phyloP scores from a whole-genome alignment of 257 asterid species.

The Solanum virginianum region DNA sequence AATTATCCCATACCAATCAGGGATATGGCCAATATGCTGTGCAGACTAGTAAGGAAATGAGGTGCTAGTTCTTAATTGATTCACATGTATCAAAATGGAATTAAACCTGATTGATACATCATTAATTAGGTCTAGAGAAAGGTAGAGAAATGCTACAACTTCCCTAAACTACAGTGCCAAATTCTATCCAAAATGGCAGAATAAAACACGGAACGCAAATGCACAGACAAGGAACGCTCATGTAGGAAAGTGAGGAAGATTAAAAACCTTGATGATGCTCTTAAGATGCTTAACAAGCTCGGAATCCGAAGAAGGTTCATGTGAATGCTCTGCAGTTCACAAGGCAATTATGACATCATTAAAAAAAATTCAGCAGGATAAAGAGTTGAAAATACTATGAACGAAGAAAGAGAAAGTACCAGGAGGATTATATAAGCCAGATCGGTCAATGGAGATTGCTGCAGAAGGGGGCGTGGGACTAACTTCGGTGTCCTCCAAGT shows the following conservation, averaged over 20 bases:
- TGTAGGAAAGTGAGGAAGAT: neutral
- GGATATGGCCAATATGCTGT: neutral
- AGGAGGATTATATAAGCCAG: conserved; percentile 53
- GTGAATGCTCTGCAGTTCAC: conserved; percentile 61
- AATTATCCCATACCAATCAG: neutral
- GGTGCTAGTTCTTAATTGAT: neutral
- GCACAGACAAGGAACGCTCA: neutral
- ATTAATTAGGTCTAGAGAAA: neutral
- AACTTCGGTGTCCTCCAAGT: conserved; percentile 27
- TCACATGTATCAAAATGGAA: neutral
- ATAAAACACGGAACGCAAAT: neutral
- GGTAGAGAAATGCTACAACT: neutral
- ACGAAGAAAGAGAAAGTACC: conserved; percentile 18
- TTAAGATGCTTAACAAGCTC: conserved; percentile 85
- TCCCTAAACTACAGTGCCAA: neutral
- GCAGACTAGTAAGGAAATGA: neutral
- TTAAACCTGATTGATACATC: neutral
- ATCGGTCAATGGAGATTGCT: conserved; percentile 75
- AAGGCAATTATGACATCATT: neutral
- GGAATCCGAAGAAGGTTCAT: conserved; percentile 44
- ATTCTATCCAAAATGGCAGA: neutral
- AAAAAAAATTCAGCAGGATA: neutral
- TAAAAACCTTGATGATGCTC: conserved; percentile 60
- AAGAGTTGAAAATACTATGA: neutral
- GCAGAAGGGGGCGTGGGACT: conserved; percentile 29